Base-by-base conservation (phyloP, 805 yeast species). In the Monosporozyma unispora region DNA sequence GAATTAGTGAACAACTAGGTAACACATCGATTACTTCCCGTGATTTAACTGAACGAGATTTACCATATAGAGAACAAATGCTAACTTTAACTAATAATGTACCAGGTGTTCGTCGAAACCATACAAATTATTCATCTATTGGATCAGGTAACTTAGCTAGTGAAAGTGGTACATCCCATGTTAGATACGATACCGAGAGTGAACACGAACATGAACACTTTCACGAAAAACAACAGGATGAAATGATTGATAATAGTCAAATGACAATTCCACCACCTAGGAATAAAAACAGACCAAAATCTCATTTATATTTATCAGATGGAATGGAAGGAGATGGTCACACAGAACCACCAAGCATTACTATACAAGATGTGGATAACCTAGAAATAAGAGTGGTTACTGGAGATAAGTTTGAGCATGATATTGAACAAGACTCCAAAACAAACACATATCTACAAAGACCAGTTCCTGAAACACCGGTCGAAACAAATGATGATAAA, bases 201-300 rank as follows among this genome's bases (percentile, higher is more conserved):
- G 43, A 40, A 40, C 28, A 12, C 21, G 29, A 22, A 14, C 8
- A 7, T 22, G 43, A 40, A 3, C 35, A 31, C 4, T 31, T n/a
- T 3, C 35, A 12, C 6, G 35, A 8, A 3, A 31, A 12, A 4
- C 8, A 31, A 4, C 16, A 31, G 12, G 35, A 31, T 6, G 35
- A 31, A 31, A 31, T 6, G n/a, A 18, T 37, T 9, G 42, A 39
- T 10, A 42, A 10, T 4, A 16, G 18, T 11, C 10, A 25, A 16
- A 59, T 59, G 43, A 68, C 70, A 9, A 53, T 64, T 2, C 57
- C 61, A 4, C 70, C 70, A 6, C 64, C 64, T 37, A 59, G 69
- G 49, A 65, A 55, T 46, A 59, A 57, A 48, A 58, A 61, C 21
- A 61, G 70, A 50, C 69, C 69, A 6, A 51, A 48, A 21, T 64